Conservation (phyloP, 225 moss, liverwort and hornwort species). For the Climacium dendroides region DNA sequence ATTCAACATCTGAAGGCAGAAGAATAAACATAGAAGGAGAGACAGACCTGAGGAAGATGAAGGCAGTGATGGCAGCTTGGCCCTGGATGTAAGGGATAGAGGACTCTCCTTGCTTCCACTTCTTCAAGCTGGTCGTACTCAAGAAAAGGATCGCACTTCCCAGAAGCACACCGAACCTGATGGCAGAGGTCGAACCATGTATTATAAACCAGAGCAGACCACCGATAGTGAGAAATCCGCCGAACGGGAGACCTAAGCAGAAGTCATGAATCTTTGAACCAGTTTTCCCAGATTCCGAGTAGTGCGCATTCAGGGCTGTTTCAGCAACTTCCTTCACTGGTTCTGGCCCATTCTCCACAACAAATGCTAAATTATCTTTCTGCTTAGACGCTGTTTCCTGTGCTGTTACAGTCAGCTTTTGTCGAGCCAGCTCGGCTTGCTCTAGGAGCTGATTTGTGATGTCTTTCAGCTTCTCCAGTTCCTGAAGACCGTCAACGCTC, state of each 20-base stretch:
- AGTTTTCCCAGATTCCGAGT: conserved; percentile 41
- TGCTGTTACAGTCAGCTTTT: conserved; percentile 53
- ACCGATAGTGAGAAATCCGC: conserved; percentile 47
- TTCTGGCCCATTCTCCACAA: conserved; percentile 82
- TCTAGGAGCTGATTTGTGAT: conserved; percentile 71
- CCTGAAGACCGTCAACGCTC: not conserved
- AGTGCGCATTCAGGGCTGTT: conserved; percentile 71
- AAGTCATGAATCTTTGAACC: conserved; percentile 95
- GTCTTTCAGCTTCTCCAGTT: conserved; percentile 73
- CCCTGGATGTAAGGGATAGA: conserved; percentile 64
- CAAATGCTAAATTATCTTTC: conserved; percentile 61
- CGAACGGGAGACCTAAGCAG: conserved; percentile 89
- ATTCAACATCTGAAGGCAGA: not conserved
- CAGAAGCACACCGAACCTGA: conserved; percentile 86
- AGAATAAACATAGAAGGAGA: not conserved
- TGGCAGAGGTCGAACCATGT: conserved; percentile 61
- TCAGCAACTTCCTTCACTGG: conserved; percentile 88
- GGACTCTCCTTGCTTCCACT: conserved; percentile 82
- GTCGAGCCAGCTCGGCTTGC: conserved; percentile 75
- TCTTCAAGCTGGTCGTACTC: conserved; percentile 81
- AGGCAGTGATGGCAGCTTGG: conserved; percentile 68
- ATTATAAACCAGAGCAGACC: conserved; percentile 84
- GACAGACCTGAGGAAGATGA: conserved; percentile 56
- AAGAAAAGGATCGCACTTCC: conserved; percentile 71
- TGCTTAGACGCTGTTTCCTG: conserved; percentile 68